These are phyloP conservation scores for Phytophthora melonis DNA, from an alignment of 352 stramenopile species.

Conservation along the genomic window DNA sequence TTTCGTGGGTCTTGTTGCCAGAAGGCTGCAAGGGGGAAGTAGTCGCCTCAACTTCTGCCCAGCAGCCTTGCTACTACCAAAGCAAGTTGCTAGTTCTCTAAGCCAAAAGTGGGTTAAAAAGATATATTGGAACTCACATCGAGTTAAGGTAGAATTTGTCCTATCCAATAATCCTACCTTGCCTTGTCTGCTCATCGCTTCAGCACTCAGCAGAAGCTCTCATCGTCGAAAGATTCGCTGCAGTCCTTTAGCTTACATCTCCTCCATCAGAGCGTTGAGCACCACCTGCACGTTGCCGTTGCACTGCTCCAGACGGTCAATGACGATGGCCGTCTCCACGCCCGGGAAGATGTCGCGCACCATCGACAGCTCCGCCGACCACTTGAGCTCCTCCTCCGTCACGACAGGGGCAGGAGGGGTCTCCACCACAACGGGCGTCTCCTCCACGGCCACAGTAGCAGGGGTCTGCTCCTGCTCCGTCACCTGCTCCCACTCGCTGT, in stretches of 20 bases:
- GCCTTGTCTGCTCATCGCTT: conserved; percentile 19
- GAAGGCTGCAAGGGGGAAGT: too few relatives aligned
- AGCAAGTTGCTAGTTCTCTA: too few relatives aligned
- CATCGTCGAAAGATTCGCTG: conserved; percentile 14
- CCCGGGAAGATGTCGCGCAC: conserved; percentile 82
- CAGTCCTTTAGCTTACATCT: conserved; percentile 56
- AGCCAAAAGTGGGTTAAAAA: too few relatives aligned
- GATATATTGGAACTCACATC: too few relatives aligned
- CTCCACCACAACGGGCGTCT: conserved; percentile 53
- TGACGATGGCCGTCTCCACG: conserved; percentile 51
- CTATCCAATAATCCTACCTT: conserved; percentile 5
- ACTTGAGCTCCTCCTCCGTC: conserved; percentile 84
- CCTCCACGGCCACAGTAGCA: conserved; percentile 33
- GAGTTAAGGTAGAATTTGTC: background rate
- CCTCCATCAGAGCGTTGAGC: conserved; percentile 84
- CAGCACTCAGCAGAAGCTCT: conserved; percentile 17
- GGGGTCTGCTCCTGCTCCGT: conserved; percentile 46
- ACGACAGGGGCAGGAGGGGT: conserved; percentile 38
- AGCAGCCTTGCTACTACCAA: too few relatives aligned
- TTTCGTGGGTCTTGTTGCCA: too few relatives aligned
- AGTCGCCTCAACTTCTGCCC: too few relatives aligned
- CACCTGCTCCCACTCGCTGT: conserved; percentile 82
- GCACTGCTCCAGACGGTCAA: conserved; percentile 80
- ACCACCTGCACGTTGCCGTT: conserved; percentile 87
- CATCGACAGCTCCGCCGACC: conserved; percentile 71